phyloP scores from a whole-genome alignment of 169 alveolate genomes.

The Plasmodium malariae region DNA sequence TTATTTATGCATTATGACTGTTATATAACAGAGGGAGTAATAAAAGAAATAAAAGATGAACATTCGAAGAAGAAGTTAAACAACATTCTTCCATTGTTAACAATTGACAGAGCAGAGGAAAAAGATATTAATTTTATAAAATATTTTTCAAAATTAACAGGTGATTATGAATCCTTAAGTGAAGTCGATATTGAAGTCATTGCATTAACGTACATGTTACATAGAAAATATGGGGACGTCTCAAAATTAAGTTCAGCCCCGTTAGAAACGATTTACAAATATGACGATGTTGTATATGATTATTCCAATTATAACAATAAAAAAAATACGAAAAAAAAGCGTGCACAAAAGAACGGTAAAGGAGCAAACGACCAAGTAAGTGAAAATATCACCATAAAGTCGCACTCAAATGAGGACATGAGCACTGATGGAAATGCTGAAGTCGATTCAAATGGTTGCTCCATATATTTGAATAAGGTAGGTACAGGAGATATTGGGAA shows the following conservation, averaged over 20 bases:
- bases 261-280: conserved; percentile 54
- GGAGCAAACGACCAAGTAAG: too few species aligned
- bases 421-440: not conserved
- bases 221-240: conserved; percentile 86
- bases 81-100: conserved; percentile 65
- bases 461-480: too few species aligned
- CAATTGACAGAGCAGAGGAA: conserved; percentile 82
- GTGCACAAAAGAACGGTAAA: not conserved
- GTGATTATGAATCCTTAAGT: conserved; percentile 89
- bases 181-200: conserved; percentile 89
- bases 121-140: conserved; percentile 86
- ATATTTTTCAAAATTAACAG: conserved; percentile 90
- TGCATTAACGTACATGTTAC: conserved; percentile 89
- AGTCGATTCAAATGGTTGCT: not conserved
- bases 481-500: not conserved
- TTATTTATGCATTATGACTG: conserved; percentile 47
- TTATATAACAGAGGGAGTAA: conserved; percentile 73
- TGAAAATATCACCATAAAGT: too few species aligned
- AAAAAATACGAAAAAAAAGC: not conserved
- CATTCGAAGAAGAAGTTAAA: conserved; percentile 39
- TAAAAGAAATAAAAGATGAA: conserved; percentile 76
- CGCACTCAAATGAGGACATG: not conserved
- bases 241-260: conserved; percentile 79
- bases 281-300: conserved; percentile 57
- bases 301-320: not conserved